Evolutionary conservation across 2,329 filamentous ascomycete species (phyloP).

Genomic region (Podosphaera fusca): DNA sequence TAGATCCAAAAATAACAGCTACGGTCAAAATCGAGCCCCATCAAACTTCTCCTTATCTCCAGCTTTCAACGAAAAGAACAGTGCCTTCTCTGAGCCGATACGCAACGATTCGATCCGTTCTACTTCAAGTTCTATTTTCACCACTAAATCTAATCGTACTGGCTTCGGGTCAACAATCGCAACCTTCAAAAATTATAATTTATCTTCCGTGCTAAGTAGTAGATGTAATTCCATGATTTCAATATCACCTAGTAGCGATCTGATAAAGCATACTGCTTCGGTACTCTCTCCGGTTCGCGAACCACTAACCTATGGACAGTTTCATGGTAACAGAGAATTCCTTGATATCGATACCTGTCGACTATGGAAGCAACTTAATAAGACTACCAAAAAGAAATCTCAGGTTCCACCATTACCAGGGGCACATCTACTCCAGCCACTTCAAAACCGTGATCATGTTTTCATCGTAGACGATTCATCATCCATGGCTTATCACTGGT

Average conservation of each 20-base stretch:
- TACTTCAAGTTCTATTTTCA: background rate
- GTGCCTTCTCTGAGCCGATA: background rate
- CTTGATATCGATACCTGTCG: slow-evolving; percentile 9
- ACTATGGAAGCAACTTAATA: slow-evolving; percentile 9
- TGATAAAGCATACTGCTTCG: background rate
- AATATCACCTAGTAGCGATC: background rate
- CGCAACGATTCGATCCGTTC: background rate
- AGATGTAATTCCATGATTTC: background rate
- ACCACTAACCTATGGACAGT: background rate
- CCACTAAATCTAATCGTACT: background rate
- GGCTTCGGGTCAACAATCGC: background rate
- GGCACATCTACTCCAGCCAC: slow-evolving; percentile 4
- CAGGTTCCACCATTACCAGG: slow-evolving; percentile 8
- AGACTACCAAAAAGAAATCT: slow-evolving; percentile 7
- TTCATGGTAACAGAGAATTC: slow-evolving; percentile 2
- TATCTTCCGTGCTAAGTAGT: background rate
- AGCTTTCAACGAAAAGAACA: background rate
- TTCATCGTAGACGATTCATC: slow-evolving; percentile 15
- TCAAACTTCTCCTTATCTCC: background rate
- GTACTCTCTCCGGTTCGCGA: background rate
- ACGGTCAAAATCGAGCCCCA: background rate
- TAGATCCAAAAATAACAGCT: no score
- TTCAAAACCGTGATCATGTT: slow-evolving; percentile 14
- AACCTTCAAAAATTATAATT: background rate
- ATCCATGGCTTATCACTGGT: slow-evolving; percentile 12